Base-by-base conservation (phyloP, 208 protist genomes). In the Herpetomonas tarakana region DNA sequence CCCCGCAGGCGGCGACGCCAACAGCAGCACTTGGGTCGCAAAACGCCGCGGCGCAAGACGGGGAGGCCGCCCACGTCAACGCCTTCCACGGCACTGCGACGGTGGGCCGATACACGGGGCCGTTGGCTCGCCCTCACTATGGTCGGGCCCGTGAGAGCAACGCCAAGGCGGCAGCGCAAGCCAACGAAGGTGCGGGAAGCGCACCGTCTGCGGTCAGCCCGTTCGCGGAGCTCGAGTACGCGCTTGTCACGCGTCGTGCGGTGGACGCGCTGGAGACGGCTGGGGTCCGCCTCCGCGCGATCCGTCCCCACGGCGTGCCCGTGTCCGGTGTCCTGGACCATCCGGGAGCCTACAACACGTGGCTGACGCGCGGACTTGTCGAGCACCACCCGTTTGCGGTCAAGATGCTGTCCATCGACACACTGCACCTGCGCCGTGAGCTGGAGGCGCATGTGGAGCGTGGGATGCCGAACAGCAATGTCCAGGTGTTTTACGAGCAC, bases 331-430 rank as follows among this genome's bases (percentile, higher is more conserved):
- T 96, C 27, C 59, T 92, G 60, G 86, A 96, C 63, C 90, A 96
- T 69, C 86, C 90, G 3, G 90, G 86, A 7, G 85, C 65, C 12
- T 93, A 87, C 74, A 87, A 96, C 76, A 90, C 54, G 47, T 92
- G 78, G 78, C 66, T 96, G 24, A 92, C 86, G 9, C 63, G 71
- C 39, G 83, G 86, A 21, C 68, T 96, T 39, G 76, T 65, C 14
- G 90, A 96, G 69, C 71, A 86, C 50, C 90, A 93, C 67, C 80
- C 79, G 12, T 96, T 96, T 46, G 81, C 90, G 1, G 71, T 88
- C 18, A 88, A 84, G 30, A 91, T 96, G 86, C 76, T 96, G 24
- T 74, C 84, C 26, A 65, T 91, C 14, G 82, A 93, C 61, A 53
- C 91, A 18, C 73, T 84, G 14, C 63, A 53, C 2, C 74, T 93